Conservation (phyloP, 495 filamentous ascomycete genomes). For the Patellaria atrata region DNA sequence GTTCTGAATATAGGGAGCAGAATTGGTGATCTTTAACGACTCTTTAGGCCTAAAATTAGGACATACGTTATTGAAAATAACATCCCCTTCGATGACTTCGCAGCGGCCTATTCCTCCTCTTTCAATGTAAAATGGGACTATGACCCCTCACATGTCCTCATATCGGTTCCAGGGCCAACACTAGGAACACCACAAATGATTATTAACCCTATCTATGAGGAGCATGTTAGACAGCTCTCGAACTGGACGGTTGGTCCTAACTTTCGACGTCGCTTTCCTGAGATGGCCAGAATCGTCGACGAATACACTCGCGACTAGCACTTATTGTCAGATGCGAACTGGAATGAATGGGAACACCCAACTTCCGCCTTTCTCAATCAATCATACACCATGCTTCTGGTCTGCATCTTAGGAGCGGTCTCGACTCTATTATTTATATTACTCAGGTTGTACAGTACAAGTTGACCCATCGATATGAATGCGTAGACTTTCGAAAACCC, state of each 20-base stretch:
- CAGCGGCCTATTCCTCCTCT: slow-evolving; percentile 7
- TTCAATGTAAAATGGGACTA: slow-evolving; percentile 7
- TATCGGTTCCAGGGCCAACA: background rate
- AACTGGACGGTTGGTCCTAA: slow-evolving; percentile 8
- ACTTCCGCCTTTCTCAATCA: too few species aligned
- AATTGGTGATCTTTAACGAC: too few species aligned
- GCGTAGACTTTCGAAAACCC: too few species aligned
- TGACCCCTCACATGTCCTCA: slow-evolving; percentile 9
- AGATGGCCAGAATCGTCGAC: slow-evolving; percentile 7
- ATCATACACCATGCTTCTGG: too few species aligned
- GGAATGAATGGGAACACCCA: too few species aligned
- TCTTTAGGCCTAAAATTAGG: slow-evolving; percentile 5
- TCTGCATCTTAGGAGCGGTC: too few species aligned
- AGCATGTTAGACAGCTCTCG: slow-evolving; percentile 8
- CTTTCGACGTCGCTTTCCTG: slow-evolving; percentile 7
- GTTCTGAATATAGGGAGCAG: too few species aligned
- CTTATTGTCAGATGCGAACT: too few species aligned
- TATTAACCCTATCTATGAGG: slow-evolving; percentile 12
- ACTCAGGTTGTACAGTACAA: too few species aligned
- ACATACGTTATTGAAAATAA: slow-evolving; percentile 9
- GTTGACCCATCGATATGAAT: too few species aligned
- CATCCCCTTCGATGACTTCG: slow-evolving; percentile 8
- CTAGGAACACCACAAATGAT: slow-evolving; percentile 6
- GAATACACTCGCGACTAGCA: background rate
- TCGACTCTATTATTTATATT: too few species aligned